Conservation (phyloP, 129 eudicot species). For the Helianthus tuberosus region DNA sequence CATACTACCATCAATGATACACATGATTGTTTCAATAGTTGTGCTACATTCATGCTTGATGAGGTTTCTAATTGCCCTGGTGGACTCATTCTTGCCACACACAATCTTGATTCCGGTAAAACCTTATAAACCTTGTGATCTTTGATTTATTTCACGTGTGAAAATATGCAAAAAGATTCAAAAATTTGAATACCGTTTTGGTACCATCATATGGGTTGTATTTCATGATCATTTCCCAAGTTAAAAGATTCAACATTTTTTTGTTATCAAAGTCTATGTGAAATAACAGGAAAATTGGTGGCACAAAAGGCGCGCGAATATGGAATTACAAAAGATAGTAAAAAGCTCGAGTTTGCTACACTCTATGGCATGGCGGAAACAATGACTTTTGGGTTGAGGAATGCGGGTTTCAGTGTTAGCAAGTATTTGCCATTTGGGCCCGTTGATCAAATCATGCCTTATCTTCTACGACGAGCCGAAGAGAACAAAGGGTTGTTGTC, state of each 20-base stretch:
- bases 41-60: constrained; percentile 73
- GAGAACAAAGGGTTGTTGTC: constrained; percentile 86
- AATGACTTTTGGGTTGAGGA: constrained; percentile 61
- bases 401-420: constrained; percentile 79
- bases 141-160: not conserved
- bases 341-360: constrained; percentile 76
- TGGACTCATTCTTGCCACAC: constrained; percentile 81
- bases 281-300: constrained; percentile 52
- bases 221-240: not conserved
- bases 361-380: constrained; percentile 89
- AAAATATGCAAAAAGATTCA: not conserved
- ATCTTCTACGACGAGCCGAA: constrained; percentile 85
- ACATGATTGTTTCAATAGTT: constrained; percentile 63
- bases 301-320: constrained; percentile 60
- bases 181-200: not conserved
- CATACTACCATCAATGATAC: constrained; percentile 58
- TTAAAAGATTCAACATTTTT: not conserved
- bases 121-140: not conserved
- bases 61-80: constrained; percentile 60
- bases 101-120: constrained; percentile 79
- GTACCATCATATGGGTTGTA: not conserved
- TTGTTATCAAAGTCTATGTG: not conserved
- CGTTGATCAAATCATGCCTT: constrained; percentile 85
- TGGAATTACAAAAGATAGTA: constrained; percentile 59
- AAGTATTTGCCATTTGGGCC: constrained; percentile 93